These are phyloP conservation scores for Tricholoma furcatifolium DNA, from an alignment of 768 basidiomycete genomes.

Conservation along the genomic window DNA sequence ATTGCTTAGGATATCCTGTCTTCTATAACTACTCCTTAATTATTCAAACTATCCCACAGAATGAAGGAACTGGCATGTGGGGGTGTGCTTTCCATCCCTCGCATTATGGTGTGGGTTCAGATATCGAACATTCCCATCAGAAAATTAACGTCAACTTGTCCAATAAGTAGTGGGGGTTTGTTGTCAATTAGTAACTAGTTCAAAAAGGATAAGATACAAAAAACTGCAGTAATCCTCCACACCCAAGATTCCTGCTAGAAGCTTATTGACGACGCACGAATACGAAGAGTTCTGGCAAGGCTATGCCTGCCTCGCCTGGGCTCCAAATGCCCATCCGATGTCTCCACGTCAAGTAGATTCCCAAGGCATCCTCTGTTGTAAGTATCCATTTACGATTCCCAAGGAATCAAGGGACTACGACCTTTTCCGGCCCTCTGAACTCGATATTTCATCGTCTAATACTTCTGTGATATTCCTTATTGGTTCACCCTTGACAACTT, in stretches of 20 bases:
- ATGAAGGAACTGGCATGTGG: too few relatives aligned
- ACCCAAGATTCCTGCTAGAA: background rate
- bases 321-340: background rate
- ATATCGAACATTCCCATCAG: too few relatives aligned
- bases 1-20: too few relatives aligned
- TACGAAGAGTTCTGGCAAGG: background rate
- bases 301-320: background rate
- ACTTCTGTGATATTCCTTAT: constrained; percentile 72
- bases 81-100: too few relatives aligned
- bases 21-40: too few relatives aligned
- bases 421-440: constrained; percentile 24
- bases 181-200: constrained; percentile 4
- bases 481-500: constrained; percentile 80
- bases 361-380: background rate
- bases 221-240: background rate
- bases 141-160: too few relatives aligned
- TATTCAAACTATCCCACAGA: too few relatives aligned
- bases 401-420: background rate
- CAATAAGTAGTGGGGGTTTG: background rate
- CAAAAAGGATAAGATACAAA: constrained; percentile 3
- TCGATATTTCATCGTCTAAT: constrained; percentile 54
- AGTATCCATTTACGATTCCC: background rate
- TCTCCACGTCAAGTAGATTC: background rate
- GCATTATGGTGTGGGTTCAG: too few relatives aligned
- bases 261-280: background rate